These are phyloP conservation scores for Saccharomycopsis fermentans DNA, from an alignment of 805 yeast species.

Conservation along the genomic window DNA sequence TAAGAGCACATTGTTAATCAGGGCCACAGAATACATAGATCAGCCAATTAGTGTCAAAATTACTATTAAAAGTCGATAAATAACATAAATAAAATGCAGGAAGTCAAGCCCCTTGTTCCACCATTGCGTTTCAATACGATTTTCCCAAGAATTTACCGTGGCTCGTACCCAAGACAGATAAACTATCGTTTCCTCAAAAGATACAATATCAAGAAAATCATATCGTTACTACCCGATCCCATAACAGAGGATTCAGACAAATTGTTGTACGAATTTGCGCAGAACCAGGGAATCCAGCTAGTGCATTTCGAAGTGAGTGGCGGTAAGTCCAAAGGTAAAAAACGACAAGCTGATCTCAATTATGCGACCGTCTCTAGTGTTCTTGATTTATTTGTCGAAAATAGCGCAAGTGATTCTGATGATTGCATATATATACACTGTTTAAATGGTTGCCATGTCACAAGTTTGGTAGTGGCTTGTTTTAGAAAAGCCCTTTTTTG, in stretches of 20 bases:
- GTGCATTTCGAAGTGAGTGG: slow-evolving; percentile 60
- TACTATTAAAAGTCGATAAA: no score
- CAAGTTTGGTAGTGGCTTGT: slow-evolving; percentile 79
- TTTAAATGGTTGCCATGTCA: slow-evolving; percentile 79
- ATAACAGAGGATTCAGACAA: slow-evolving; percentile 46
- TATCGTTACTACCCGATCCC: slow-evolving; percentile 74
- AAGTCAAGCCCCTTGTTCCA: slow-evolving; percentile 36
- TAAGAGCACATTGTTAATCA: background rate
- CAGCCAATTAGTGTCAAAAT: no score
- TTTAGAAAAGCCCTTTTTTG: slow-evolving; percentile 73
- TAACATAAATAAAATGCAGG: background rate
- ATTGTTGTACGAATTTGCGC: slow-evolving; percentile 41
- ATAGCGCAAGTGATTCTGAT: background rate
- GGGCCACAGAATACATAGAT: no score
- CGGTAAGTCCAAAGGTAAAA: slow-evolving; percentile 49
- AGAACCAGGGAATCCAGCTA: slow-evolving; percentile 41
- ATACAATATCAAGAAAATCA: slow-evolving; percentile 56
- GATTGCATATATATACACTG: slow-evolving; percentile 76
- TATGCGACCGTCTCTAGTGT: slow-evolving; percentile 50
- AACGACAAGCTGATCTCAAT: slow-evolving; percentile 74
- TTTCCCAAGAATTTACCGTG: slow-evolving; percentile 64
- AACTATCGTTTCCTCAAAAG: slow-evolving; percentile 61
- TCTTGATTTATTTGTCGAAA: slow-evolving; percentile 23
- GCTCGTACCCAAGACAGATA: slow-evolving; percentile 75
- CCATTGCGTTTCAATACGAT: slow-evolving; percentile 73